Evolutionary conservation across 306 rosid genomes (phyloP), one percentile per base, ranked within the genome.

Genomic region (Geum urbanum): DNA sequence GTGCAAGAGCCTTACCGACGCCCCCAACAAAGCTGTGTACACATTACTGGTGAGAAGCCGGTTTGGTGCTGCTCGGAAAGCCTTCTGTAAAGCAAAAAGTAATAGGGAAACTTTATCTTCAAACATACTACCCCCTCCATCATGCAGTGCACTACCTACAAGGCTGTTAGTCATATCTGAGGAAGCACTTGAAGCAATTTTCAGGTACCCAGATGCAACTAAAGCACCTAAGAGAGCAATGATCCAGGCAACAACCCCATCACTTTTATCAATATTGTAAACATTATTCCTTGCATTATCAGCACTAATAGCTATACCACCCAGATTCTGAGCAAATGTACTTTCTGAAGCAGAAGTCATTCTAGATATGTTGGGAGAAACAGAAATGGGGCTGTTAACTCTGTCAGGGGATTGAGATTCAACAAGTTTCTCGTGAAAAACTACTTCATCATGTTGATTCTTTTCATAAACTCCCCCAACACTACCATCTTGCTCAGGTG

Each of bases 281-380:
- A 94, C 95, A 79, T 94, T 94, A 79, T 91, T 94, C 73, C 99
- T 87, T 9, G 97, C 99, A 81, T 83, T 94, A 75, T 94, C 95
- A 56, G 97, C 95, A 79, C 95, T 91, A 71, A 94, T 94, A 32
- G 86, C 85, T 74, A 94, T 94, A 69, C 97, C 99, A 77, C 99
- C 99, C 90, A 94, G 84, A 80, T 88, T 84, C 76, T 83, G 84
- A 62, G 55, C 53, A 63, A 68, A 80, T 37, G 79, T 71, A 74
- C 50, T 76, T 80, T 91, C 99, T 62, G 97, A 67, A 72, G 77
- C 68, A 81, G 84, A 82, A 37, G 78, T 2, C 83, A 49, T 76
- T 83, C 91, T 81, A 84, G 79, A 89, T 56, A 67, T 58, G 65
- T 76, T 79, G 64, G 92, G 78, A 67, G 88, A 85, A 80, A 74